phyloP scores from a whole-genome alignment of 2,329 filamentous ascomycete species.

The Pseudovirgaria hyperparasitica region DNA sequence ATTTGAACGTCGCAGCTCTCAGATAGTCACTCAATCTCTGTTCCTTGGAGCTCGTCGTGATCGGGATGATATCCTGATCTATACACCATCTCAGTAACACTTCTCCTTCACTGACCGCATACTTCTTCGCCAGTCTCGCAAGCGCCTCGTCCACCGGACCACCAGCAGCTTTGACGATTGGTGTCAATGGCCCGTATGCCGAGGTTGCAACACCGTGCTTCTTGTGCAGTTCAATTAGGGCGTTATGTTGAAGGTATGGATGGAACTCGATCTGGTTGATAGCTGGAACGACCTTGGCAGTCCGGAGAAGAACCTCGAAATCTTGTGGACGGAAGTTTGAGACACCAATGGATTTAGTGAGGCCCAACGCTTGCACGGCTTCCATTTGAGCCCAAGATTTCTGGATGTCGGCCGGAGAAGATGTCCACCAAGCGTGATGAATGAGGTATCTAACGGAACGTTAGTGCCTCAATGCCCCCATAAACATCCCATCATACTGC shows the following conservation, averaged over 20 bases:
- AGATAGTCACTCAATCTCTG: constrained; percentile 46
- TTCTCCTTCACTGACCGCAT: constrained; percentile 44
- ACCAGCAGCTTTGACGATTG: constrained; percentile 40
- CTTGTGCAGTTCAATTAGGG: constrained; percentile 42
- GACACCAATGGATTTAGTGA: constrained; percentile 49
- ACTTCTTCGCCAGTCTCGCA: constrained; percentile 43
- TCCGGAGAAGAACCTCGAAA: constrained; percentile 40
- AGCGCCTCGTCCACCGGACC: constrained; percentile 44
- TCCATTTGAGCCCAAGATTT: constrained; percentile 49
- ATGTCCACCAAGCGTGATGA: constrained; percentile 46
- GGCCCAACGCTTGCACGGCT: constrained; percentile 40
- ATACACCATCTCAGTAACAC: constrained; percentile 47
- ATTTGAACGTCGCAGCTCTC: constrained; percentile 41
- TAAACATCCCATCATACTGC: constrained; percentile 6
- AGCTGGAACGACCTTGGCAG: constrained; percentile 43
- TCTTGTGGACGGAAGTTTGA: constrained; percentile 45
- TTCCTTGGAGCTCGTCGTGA: constrained; percentile 50
- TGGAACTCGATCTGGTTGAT: constrained; percentile 60
- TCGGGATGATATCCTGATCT: constrained; percentile 44
- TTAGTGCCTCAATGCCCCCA: background rate
- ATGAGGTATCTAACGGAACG: constrained; percentile 40
- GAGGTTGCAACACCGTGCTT: constrained; percentile 34
- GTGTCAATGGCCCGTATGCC: constrained; percentile 35
- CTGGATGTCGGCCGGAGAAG: constrained; percentile 42
- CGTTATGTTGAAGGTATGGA: constrained; percentile 51